These are phyloP conservation scores for Sugiyamaella pinicola DNA, from an alignment of 1,139 yeast genomes.

Conservation along the genomic window DNA sequence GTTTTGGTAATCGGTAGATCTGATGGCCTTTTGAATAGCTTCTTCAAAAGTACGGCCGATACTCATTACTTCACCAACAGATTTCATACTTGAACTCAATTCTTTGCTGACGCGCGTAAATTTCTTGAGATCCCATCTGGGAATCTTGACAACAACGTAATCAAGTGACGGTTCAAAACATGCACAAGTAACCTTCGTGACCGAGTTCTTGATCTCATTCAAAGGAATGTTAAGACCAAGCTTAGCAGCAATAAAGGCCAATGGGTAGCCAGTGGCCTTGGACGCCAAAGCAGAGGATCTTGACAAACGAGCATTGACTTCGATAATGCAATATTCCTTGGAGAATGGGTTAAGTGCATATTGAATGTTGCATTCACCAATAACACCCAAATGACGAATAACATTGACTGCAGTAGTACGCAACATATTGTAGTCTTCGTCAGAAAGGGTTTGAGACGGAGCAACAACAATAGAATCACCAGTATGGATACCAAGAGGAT, in stretches of 20 bases:
- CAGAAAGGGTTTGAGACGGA: conserved; percentile 95
- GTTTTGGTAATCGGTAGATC: conserved; percentile 94
- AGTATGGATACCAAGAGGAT: conserved; percentile 97
- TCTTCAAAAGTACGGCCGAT: conserved; percentile 98
- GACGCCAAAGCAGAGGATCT: conserved; percentile 98
- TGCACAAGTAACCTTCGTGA: conserved; percentile 92
- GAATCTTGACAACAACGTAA: conserved; percentile 96
- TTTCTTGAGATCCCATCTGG: conserved; percentile 98
- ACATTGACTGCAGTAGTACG: conserved; percentile 97
- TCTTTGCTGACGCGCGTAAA: conserved; percentile 89
- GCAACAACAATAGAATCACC: conserved; percentile 99
- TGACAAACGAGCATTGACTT: conserved; percentile 96
- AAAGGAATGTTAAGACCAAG: conserved; percentile 92
- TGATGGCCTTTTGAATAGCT: conserved; percentile 95
- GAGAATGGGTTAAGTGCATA: conserved; percentile 94
- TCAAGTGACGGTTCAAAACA: conserved; percentile 98
- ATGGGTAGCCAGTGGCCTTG: conserved; percentile 97
- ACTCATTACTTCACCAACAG: conserved; percentile 99
- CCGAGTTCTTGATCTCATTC: conserved; percentile 90
- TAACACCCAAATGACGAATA: conserved; percentile 96
- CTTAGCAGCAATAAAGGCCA: conserved; percentile 98
- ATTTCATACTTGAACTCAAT: conserved; percentile 93
- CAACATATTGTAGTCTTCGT: conserved; percentile 97
- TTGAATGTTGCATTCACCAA: conserved; percentile 99
- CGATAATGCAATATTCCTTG: conserved; percentile 94